These are phyloP conservation scores for Hemileia vastatrix DNA, from an alignment of 1,284 basidiomycete genomes.

Conservation along the genomic window DNA sequence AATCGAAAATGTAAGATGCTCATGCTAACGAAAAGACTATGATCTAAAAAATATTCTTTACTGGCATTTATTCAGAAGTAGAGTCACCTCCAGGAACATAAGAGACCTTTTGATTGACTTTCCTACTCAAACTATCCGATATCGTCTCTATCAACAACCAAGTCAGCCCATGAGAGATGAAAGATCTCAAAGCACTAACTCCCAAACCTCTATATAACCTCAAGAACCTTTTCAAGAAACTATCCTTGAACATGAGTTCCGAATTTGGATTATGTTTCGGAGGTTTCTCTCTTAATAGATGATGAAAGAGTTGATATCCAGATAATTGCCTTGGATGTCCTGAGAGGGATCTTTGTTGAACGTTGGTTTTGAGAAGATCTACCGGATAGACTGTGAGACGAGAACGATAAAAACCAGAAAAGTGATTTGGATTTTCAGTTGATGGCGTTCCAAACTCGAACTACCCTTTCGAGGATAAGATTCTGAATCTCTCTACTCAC, in stretches of 20 bases:
- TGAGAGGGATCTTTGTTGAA: slow-evolving; percentile 76
- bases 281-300: slow-evolving; percentile 68
- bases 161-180: slow-evolving; percentile 24
- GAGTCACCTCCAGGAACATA: too few species aligned
- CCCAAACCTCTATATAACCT: slow-evolving; percentile 75
- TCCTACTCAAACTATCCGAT: too few species aligned
- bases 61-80: too few species aligned
- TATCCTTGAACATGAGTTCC: slow-evolving; percentile 53
- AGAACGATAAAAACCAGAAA: neutral
- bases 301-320: slow-evolving; percentile 60
- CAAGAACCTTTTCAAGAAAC: too few species aligned
- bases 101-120: too few species aligned
- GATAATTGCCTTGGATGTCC: slow-evolving; percentile 57
- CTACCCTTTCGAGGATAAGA: slow-evolving; percentile 56
- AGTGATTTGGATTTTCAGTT: slow-evolving; percentile 51
- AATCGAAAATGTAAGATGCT: too few species aligned
- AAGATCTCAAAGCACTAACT: slow-evolving; percentile 28
- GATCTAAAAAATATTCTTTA: too few species aligned
- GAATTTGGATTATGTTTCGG: slow-evolving; percentile 58
- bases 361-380: slow-evolving; percentile 76
- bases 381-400: slow-evolving; percentile 40
- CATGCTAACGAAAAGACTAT: too few species aligned
- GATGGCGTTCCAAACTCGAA: slow-evolving; percentile 21
- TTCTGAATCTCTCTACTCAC: slow-evolving; percentile 55
- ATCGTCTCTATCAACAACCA: too few species aligned